Evolutionary conservation across 768 basidiomycete species (phyloP), one percentile per base, ranked within the genome.

Genomic region (Lactifluus subvellereus): DNA sequence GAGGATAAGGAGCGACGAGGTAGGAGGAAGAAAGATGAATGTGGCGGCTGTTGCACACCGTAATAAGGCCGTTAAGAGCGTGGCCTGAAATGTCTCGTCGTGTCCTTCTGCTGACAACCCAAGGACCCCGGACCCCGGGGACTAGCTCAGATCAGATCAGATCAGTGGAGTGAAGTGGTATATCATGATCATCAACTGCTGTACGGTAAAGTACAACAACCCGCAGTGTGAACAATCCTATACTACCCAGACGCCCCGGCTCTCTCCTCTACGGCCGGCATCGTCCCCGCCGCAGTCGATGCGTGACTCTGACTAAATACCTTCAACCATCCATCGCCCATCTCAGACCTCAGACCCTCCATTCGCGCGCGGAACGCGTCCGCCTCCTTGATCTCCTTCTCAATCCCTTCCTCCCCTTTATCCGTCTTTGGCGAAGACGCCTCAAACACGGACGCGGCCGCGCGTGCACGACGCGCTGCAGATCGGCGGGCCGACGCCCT

Each of bases 261-360:
- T 6, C 22, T 59, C 59, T 59, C 40, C 22, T 61, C 54, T 3
- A 54, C 30, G 2, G 32, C 30, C 7, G 54, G 40, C 37, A 37
- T 50, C 30, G 60, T 56, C 48, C 14, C 43, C n/a, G 40, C 52
- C 5, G 56, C 35, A 1, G 32, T 22, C n/a, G 49, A 48, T 3
- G 57, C 43, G 42, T 80, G 80, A 40, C 84, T 84, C 76, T 89
- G 87, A 62, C 84, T 89, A 69, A 89, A 86, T 38, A 94, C 90
- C 73, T 88, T 89, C 70, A 95, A 70, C 91, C 91, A 95, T 10
- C 86, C 85, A 27, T 94, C 93, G 2, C 93, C 93, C 80, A 94
- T 92, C 69, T 95, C 93, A 62, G 84, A 80, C 72, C 90, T 85
- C 72, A 95, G 69, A 18, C 86, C 86, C 77, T 94, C 93, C 55